Evolutionary conservation across 106 monocot genomes (phyloP).

Genomic region (Dioscorea zingiberensis): DNA sequence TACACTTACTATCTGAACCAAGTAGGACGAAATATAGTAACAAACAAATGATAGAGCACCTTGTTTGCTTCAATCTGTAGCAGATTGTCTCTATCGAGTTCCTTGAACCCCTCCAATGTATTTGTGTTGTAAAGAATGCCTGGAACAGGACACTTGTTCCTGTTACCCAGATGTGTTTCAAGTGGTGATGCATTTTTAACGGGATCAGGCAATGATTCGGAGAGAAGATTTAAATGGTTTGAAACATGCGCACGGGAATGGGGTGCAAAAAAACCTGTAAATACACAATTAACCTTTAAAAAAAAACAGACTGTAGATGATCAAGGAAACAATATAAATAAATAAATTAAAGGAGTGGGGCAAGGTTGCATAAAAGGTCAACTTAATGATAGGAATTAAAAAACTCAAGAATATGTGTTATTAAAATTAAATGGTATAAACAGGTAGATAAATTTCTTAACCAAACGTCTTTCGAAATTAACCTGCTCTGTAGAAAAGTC

Average conservation of each 20-base stretch:
- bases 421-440: too few relatives aligned
- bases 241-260: slow-evolving; percentile 57
- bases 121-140: slow-evolving; percentile 87
- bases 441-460: too few relatives aligned
- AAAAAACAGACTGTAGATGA: too few relatives aligned
- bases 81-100: slow-evolving; percentile 52
- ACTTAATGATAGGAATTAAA: too few relatives aligned
- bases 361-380: too few relatives aligned
- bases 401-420: too few relatives aligned
- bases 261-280: slow-evolving; percentile 74
- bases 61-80: slow-evolving; percentile 74
- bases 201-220: slow-evolving; percentile 57
- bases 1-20: not conserved
- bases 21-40: not conserved
- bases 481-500: too few relatives aligned
- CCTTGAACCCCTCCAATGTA: slow-evolving; percentile 62
- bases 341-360: too few relatives aligned
- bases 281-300: too few relatives aligned
- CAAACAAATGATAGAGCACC: slow-evolving; percentile 25
- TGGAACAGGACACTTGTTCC: slow-evolving; percentile 83
- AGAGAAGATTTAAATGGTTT: slow-evolving; percentile 45
- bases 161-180: slow-evolving; percentile 29
- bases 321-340: too few relatives aligned
- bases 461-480: too few relatives aligned
- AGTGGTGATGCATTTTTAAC: slow-evolving; percentile 7